Evolutionary conservation across 2,329 filamentous ascomycete species (phyloP).

Genomic region (Clarireedia hainanense): DNA sequence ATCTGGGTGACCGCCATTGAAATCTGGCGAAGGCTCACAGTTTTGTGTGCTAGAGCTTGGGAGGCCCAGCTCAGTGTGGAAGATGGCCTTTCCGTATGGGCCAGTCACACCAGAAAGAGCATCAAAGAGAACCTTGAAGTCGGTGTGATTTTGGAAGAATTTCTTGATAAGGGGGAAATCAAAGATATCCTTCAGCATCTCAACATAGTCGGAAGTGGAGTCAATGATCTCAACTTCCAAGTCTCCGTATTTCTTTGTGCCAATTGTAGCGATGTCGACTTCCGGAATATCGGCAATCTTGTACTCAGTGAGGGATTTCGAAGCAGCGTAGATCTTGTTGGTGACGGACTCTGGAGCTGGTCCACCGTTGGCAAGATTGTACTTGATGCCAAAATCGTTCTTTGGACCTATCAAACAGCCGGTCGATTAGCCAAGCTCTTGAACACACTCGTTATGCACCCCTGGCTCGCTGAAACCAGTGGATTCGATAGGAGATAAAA

Average conservation of each 20-base stretch:
- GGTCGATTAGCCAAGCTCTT: neutral
- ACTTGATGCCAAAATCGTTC: conserved; percentile 99
- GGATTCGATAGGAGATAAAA: conserved; percentile 2
- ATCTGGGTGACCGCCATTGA: conserved; percentile 94
- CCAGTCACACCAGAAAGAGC: conserved; percentile 92
- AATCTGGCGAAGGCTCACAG: conserved; percentile 86
- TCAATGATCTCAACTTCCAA: conserved; percentile 95
- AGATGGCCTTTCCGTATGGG: conserved; percentile 90
- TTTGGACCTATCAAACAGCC: conserved; percentile 59
- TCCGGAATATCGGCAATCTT: conserved; percentile 84
- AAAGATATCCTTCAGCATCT: conserved; percentile 97
- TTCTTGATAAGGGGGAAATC: conserved; percentile 94
- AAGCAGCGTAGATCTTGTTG: conserved; percentile 93
- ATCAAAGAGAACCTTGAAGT: conserved; percentile 97
- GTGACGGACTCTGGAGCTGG: conserved; percentile 94
- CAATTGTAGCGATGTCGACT: conserved; percentile 75
- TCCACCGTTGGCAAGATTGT: conserved; percentile 94
- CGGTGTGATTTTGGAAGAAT: conserved; percentile 77
- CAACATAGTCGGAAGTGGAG: conserved; percentile 83
- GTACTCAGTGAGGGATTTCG: conserved; percentile 85
- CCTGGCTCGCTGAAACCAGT: no score
- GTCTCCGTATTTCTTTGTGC: conserved; percentile 72
- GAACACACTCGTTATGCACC: neutral
- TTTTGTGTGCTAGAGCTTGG: conserved; percentile 75
- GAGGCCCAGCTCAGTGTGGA: conserved; percentile 86